A percentile compares a stretch with the other conserved stretches of the same genome.
Evolutionary conservation across 495 filamentous ascomycete genomes (phyloP).

Genomic region (Gamarada debralockiae): DNA sequence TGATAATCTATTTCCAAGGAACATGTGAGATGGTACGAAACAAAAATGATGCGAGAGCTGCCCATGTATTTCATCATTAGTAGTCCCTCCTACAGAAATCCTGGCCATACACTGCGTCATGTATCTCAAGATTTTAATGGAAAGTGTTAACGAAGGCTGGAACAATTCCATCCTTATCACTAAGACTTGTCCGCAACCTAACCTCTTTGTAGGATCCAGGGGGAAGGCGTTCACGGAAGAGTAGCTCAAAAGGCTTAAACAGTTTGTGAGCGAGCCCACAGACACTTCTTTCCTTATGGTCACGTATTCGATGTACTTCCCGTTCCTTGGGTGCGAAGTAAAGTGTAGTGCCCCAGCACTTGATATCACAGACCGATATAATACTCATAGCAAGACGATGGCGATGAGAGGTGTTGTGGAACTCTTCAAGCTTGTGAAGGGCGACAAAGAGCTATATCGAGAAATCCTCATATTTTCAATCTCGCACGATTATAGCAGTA

Average conservation of each 20-base stretch:
- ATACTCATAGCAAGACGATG: constrained; percentile 38
- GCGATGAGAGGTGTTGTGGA: constrained; percentile 34
- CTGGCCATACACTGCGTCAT: constrained; percentile 27
- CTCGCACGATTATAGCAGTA: constrained; percentile 35
- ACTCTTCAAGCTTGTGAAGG: constrained; percentile 27
- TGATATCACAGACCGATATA: constrained; percentile 34
- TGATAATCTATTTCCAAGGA: too few species aligned
- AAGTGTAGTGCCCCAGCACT: constrained; percentile 32
- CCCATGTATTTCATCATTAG: constrained; percentile 27
- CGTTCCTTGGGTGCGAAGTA: constrained; percentile 37
- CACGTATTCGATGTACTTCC: constrained; percentile 38
- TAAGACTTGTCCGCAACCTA: constrained; percentile 36
- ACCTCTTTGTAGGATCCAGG: constrained; percentile 43
- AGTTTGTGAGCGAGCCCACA: constrained; percentile 29
- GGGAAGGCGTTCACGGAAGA: constrained; percentile 37
- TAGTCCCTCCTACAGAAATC: constrained; percentile 35
- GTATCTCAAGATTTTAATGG: constrained; percentile 31
- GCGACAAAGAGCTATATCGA: constrained; percentile 33
- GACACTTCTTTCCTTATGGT: constrained; percentile 29
- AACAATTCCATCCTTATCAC: constrained; percentile 31
- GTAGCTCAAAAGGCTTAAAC: constrained; percentile 35
- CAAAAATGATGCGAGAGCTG: too few species aligned
- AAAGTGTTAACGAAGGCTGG: constrained; percentile 43
- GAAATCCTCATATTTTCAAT: constrained; percentile 25
- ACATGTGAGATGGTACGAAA: too few species aligned